These are phyloP conservation scores for Aspergillus pseudoglaucus DNA, from an alignment of 2,329 filamentous ascomycete genomes.

Conservation along the genomic window DNA sequence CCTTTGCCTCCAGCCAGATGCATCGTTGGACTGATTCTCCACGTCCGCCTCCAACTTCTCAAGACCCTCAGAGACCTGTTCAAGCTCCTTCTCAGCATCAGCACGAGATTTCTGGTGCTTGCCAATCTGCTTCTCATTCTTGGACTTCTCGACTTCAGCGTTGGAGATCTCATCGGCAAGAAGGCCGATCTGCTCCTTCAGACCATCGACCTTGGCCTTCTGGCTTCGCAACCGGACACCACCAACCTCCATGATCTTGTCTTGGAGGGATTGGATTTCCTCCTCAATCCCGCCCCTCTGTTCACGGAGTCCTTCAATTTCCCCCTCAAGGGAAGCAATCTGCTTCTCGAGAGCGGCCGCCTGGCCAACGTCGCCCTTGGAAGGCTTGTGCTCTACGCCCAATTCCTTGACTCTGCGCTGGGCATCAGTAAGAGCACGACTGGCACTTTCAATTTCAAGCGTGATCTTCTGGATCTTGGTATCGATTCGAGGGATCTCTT, in stretches of 20 bases:
- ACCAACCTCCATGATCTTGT: conserved; percentile 97
- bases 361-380: conserved; percentile 70
- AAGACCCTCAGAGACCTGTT: conserved; percentile 63
- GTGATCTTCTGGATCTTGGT: conserved; percentile 86
- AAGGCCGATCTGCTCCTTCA: conserved; percentile 78
- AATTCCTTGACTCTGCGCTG: conserved; percentile 82
- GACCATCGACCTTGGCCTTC: conserved; percentile 79
- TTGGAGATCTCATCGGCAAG: conserved; percentile 76
- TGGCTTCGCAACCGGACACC: conserved; percentile 87
- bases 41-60: conserved; percentile 74
- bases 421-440: conserved; percentile 75
- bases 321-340: conserved; percentile 65
- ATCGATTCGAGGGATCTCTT: conserved; percentile 75
- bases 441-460: conserved; percentile 81
- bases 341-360: conserved; percentile 68
- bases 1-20: conserved; percentile 63
- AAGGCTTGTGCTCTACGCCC: conserved; percentile 70
- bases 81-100: conserved; percentile 73
- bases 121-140: conserved; percentile 83
- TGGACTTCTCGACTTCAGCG: conserved; percentile 80
- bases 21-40: conserved; percentile 66
- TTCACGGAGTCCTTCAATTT: conserved; percentile 70
- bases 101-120: conserved; percentile 81
- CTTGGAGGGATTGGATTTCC: conserved; percentile 86
- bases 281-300: conserved; percentile 87